Evolutionary conservation across 2,329 filamentous ascomycete species (phyloP).

Genomic region (Claviceps sp.): DNA sequence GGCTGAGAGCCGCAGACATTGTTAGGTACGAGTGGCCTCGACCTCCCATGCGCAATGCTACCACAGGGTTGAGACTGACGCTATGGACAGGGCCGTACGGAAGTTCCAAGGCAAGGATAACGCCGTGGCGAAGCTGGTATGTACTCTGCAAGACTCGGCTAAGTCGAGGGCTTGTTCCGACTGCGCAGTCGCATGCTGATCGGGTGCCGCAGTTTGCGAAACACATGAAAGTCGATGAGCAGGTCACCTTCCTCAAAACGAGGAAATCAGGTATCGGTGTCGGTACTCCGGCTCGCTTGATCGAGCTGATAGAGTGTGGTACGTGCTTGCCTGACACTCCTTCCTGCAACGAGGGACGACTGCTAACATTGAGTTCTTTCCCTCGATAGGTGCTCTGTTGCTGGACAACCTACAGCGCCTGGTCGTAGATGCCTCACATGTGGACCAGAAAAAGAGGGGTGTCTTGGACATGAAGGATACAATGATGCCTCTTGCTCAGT

Average conservation of each 20-base stretch:
- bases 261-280: constrained; percentile 72
- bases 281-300: constrained; percentile 73
- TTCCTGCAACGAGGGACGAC: not conserved
- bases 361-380: constrained; percentile 1
- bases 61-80: not conserved
- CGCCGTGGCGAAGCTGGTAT: constrained; percentile 66
- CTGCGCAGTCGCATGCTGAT: constrained; percentile 1
- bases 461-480: constrained; percentile 94
- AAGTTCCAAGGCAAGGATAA: constrained; percentile 69
- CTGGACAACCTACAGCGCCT: constrained; percentile 61
- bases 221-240: constrained; percentile 89
- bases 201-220: constrained; percentile 60
- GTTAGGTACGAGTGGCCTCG: constrained; percentile 41
- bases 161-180: no score
- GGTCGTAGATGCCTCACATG: constrained; percentile 80
- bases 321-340: constrained; percentile 16
- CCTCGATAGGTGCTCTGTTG: constrained; percentile 46
- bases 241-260: constrained; percentile 59
- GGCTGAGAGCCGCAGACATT: constrained; percentile 74
- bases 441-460: constrained; percentile 88
- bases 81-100: constrained; percentile 47
- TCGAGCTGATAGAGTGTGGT: constrained; percentile 73
- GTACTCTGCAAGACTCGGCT: constrained; percentile 6
- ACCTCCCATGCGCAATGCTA: not conserved
- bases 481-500: constrained; percentile 62